Evolutionary conservation across 1,284 basidiomycete species (phyloP).

Genomic region (Melanopsichium pennsylvanicum): DNA sequence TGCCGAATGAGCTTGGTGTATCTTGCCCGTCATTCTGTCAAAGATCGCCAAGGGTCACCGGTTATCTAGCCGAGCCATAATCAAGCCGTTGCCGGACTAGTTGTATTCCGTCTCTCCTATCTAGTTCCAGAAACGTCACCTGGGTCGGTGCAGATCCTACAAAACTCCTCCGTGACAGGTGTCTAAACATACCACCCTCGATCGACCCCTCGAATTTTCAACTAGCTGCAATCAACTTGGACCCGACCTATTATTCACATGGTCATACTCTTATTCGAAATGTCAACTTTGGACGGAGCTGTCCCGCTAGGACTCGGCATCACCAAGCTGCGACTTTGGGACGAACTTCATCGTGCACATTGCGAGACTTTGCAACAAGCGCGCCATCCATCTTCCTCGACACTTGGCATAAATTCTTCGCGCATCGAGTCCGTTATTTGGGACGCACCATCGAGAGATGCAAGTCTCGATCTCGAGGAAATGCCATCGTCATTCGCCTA

Average conservation of each 20-base stretch:
- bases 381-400: not conserved
- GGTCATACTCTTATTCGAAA: not conserved
- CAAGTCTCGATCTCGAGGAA: too few species aligned
- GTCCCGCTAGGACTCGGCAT: slow-evolving; percentile 36
- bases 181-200: not conserved
- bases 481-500: too few species aligned
- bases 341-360: slow-evolving; percentile 26
- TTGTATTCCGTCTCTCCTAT: too few species aligned
- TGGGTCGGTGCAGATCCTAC: not conserved
- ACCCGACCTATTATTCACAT: too few species aligned
- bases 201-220: not conserved
- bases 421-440: too few species aligned
- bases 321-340: slow-evolving; percentile 37
- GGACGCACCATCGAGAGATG: too few species aligned
- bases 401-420: not conserved
- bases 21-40: not conserved
- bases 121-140: too few species aligned
- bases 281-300: slow-evolving; percentile 40
- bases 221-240: too few species aligned
- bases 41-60: not conserved
- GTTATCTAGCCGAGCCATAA: slow-evolving; percentile 2
- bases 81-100: not conserved
- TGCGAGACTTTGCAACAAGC: slow-evolving; percentile 1
- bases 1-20: not conserved
- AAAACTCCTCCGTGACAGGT: not conserved